These are phyloP conservation scores for Lachnellula willkommii DNA, from an alignment of 2,329 filamentous ascomycete genomes.

Conservation along the genomic window DNA sequence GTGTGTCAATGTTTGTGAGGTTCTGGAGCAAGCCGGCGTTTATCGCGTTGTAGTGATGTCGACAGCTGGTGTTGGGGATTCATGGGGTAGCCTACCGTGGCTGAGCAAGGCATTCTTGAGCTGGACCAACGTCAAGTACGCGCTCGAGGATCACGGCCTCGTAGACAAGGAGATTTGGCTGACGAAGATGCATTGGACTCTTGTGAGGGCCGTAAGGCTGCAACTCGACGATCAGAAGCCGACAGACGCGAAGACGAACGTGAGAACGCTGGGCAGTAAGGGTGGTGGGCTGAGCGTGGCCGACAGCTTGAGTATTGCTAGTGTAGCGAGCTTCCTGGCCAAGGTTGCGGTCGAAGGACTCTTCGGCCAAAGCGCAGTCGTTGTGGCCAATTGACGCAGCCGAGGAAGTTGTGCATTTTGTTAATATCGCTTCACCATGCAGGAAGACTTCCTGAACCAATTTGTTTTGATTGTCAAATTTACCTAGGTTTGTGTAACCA, in stretches of 20 bases:
- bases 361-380: constrained; percentile 19
- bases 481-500: no score
- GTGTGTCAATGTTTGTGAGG: constrained; percentile 32
- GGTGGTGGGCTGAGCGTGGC: constrained; percentile 32
- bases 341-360: constrained; percentile 29
- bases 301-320: constrained; percentile 29
- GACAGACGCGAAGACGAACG: constrained; percentile 17
- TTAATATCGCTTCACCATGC: background rate
- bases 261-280: constrained; percentile 28
- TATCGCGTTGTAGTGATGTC: constrained; percentile 36
- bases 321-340: constrained; percentile 33
- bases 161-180: constrained; percentile 35
- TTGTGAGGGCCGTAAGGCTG: constrained; percentile 33
- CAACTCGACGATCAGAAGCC: constrained; percentile 30
- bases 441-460: no score
- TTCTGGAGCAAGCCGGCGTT: constrained; percentile 31
- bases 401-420: constrained; percentile 13
- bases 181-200: constrained; percentile 35
- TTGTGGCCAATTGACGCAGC: constrained; percentile 18
- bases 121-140: constrained; percentile 38
- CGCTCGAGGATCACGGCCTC: constrained; percentile 35
- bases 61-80: constrained; percentile 37
- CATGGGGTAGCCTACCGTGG: constrained; percentile 33
- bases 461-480: no score
- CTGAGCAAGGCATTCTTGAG: constrained; percentile 35